These are phyloP conservation scores for Cerioporus squamosus DNA, from an alignment of 1,284 basidiomycete genomes.

Conservation along the genomic window DNA sequence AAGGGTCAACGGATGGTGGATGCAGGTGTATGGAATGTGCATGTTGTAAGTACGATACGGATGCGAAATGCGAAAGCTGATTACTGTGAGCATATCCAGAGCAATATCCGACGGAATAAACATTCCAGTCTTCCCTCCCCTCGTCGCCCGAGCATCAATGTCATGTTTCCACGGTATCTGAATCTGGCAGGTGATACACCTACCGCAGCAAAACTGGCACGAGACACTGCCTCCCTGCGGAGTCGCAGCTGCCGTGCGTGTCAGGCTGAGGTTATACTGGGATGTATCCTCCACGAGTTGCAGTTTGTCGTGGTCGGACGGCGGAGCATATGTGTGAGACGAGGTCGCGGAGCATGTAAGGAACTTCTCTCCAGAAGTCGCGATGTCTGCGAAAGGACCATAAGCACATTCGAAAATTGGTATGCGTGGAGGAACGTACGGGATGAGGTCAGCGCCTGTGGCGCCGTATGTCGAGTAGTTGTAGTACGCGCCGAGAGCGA, in stretches of 20 bases:
- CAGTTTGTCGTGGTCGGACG: conserved; percentile 64
- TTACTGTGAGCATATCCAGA: conserved; percentile 13
- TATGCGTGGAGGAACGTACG: conserved; percentile 51
- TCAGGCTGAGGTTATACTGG: conserved; percentile 54
- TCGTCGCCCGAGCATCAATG: background rate
- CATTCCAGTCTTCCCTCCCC: background rate
- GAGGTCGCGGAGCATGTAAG: conserved; percentile 80
- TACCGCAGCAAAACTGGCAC: conserved; percentile 9
- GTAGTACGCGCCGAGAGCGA: conserved; percentile 78
- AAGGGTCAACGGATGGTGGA: too few species aligned
- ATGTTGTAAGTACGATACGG: background rate
- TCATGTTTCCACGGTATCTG: conserved; percentile 6
- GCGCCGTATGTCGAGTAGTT: conserved; percentile 86
- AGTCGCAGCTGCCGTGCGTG: background rate
- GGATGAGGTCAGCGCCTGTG: conserved; percentile 77
- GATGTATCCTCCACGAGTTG: conserved; percentile 73
- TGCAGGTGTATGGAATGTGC: background rate
- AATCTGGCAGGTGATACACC: background rate
- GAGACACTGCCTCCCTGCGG: background rate
- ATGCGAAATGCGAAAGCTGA: background rate
- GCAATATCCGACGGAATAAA: conserved; percentile 8
- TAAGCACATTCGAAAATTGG: background rate
- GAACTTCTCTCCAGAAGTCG: conserved; percentile 87
- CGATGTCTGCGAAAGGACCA: conserved; percentile 61
- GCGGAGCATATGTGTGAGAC: conserved; percentile 74